Conservation (phyloP, 2,329 filamentous ascomycete species). For the Colletotrichum tropicicola region DNA sequence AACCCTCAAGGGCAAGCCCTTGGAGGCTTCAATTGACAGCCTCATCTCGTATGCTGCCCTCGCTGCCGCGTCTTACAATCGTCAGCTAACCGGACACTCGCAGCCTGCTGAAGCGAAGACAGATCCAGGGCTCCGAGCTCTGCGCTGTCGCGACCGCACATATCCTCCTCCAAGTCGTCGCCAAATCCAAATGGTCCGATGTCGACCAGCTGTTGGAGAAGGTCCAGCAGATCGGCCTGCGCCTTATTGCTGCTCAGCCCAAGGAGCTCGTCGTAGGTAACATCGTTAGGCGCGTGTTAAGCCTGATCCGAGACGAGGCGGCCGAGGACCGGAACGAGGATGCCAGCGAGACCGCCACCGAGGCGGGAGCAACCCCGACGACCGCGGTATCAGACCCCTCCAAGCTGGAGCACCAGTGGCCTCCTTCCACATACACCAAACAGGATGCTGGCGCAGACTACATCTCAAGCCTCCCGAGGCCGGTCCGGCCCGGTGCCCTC, state of each 20-base stretch:
- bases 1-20: conserved; percentile 76
- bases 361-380: conserved; percentile 50
- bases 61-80: conserved; percentile 3
- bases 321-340: conserved; percentile 79
- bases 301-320: conserved; percentile 90
- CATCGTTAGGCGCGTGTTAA: conserved; percentile 88
- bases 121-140: conserved; percentile 86
- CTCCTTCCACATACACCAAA: conserved; percentile 43
- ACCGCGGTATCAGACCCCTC: conserved; percentile 44
- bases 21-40: conserved; percentile 85
- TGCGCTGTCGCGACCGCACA: conserved; percentile 93
- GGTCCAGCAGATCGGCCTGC: conserved; percentile 80
- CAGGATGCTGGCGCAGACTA: conserved; percentile 40
- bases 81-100: conserved; percentile 16
- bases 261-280: conserved; percentile 94
- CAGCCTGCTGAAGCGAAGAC: conserved; percentile 88
- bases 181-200: conserved; percentile 80
- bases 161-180: conserved; percentile 86
- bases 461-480: conserved; percentile 31
- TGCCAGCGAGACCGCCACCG: conserved; percentile 64
- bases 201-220: conserved; percentile 81
- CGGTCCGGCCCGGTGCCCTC: conserved; percentile 66
- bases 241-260: conserved; percentile 84
- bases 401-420: conserved; percentile 40
- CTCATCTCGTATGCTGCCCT: conserved; percentile 75